These are phyloP conservation scores for Paramecium primaurelia DNA, from an alignment of 73 alveolate genomes.

Conservation along the genomic window DNA sequence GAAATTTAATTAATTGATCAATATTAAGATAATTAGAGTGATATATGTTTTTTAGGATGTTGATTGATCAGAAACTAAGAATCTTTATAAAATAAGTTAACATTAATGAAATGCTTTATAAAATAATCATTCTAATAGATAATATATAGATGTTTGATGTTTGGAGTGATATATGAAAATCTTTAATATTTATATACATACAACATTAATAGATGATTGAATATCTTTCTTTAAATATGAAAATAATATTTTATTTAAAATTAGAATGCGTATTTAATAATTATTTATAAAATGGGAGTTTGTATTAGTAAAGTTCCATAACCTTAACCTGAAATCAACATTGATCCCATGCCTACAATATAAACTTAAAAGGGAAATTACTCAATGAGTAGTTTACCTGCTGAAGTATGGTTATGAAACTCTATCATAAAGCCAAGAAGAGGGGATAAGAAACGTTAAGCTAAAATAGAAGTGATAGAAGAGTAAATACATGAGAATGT, in stretches of 20 bases:
- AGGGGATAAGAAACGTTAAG: constrained; percentile 27
- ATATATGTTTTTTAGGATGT: no score
- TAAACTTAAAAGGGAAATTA: background rate
- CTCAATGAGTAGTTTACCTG: constrained; percentile 35
- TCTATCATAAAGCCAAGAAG: background rate
- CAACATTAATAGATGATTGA: background rate
- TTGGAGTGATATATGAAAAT: background rate
- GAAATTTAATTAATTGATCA: no score
- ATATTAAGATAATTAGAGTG: no score
- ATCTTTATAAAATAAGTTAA: no score
- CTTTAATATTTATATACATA: background rate
- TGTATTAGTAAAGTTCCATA: background rate
- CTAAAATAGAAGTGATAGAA: constrained; percentile 26
- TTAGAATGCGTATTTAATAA: background rate
- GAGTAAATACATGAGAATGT: constrained; percentile 18
- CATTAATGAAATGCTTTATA: no score
- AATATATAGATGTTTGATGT: no score
- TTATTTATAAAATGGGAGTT: constrained; percentile 20
- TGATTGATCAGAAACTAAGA: no score
- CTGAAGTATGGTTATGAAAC: background rate
- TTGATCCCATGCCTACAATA: background rate
- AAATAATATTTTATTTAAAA: background rate
- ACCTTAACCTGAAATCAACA: background rate
- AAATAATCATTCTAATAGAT: no score
- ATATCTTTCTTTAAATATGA: background rate